Conservation (phyloP, 768 basidiomycete genomes). For the Pulveroboletus ravenelii region DNA sequence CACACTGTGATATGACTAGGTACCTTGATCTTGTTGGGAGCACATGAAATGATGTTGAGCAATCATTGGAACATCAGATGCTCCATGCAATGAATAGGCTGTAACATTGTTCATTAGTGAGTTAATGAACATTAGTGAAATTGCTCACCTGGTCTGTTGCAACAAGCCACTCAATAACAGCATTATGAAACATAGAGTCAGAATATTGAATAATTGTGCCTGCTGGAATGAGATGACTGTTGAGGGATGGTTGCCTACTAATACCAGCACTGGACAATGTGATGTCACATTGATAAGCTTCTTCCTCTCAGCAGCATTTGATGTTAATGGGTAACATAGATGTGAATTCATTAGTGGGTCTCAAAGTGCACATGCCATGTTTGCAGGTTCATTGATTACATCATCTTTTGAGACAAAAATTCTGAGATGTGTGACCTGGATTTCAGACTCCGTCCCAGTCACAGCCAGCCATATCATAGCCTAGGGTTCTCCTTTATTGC, state of each 20-base stretch:
- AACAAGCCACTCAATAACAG: background rate
- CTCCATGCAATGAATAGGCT: constrained; percentile 5
- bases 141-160: background rate
- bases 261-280: background rate
- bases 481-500: no score
- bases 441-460: no score
- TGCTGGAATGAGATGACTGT: background rate
- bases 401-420: no score
- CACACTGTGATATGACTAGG: background rate
- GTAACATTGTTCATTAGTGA: background rate
- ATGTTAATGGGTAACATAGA: background rate
- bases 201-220: background rate
- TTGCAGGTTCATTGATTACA: no score
- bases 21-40: constrained; percentile 3
- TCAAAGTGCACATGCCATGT: no score
- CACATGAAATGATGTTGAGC: background rate
- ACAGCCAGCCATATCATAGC: no score
- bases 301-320: background rate
- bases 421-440: no score
- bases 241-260: background rate
- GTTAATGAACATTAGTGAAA: background rate
- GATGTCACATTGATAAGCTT: background rate
- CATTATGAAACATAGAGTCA: background rate
- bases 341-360: background rate
- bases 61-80: background rate